Conservation (phyloP, 148 eudicot species). For the Heliosperma pusillum region DNA sequence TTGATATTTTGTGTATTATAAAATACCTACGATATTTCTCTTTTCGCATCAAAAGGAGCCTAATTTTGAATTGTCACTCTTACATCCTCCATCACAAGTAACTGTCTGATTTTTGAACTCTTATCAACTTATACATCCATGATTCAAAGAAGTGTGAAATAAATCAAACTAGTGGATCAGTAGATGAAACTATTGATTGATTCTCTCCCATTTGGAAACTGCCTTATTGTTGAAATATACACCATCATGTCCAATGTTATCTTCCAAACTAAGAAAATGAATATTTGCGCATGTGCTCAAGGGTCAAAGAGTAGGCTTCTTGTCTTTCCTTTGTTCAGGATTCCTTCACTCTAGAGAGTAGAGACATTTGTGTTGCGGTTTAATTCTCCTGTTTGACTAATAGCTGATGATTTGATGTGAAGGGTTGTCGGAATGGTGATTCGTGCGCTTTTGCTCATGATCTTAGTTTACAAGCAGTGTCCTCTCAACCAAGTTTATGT, state of each 20-base stretch:
- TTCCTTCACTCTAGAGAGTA: not conserved
- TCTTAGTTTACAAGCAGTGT: constrained; percentile 28
- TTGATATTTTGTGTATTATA: constrained; percentile 1
- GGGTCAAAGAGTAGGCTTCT: not conserved
- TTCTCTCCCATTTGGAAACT: not conserved
- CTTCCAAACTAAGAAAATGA: not conserved
- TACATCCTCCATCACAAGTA: not conserved
- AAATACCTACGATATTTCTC: too few relatives aligned
- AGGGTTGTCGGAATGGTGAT: constrained; percentile 92
- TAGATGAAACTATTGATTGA: not conserved
- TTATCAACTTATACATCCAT: not conserved
- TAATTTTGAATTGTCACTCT: not conserved
- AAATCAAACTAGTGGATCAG: not conserved
- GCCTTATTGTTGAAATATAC: not conserved
- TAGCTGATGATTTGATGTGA: constrained; percentile 23
- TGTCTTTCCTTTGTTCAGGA: not conserved
- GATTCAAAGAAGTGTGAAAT: not conserved
- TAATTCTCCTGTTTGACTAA: constrained; percentile 3
- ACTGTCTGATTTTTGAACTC: not conserved
- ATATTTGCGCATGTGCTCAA: not conserved
- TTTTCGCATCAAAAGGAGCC: not conserved
- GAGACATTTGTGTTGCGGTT: constrained; percentile 5
- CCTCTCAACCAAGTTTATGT: constrained; percentile 34
- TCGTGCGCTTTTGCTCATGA: constrained; percentile 70
- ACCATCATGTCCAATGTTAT: not conserved